phyloP scores from a whole-genome alignment of 2,329 filamentous ascomycete genomes.

The Xylaria polymorpha region DNA sequence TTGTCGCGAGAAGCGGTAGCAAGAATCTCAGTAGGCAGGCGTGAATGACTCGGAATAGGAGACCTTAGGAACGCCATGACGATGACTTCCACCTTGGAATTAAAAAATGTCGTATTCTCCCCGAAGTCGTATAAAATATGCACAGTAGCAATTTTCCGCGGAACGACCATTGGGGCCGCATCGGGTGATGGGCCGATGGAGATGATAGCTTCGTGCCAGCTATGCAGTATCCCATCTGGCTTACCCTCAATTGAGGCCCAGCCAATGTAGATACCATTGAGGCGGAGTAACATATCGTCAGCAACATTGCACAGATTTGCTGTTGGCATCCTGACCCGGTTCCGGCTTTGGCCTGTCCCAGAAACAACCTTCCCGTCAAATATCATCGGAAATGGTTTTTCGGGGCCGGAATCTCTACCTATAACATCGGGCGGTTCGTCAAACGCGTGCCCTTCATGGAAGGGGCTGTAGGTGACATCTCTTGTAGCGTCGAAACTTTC shows the following conservation, averaged over 20 bases:
- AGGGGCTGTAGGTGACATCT: constrained; percentile 52
- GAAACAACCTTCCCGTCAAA: constrained; percentile 61
- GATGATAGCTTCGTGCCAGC: constrained; percentile 71
- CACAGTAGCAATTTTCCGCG: constrained; percentile 62
- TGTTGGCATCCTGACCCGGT: constrained; percentile 56
- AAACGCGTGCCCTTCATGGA: constrained; percentile 50
- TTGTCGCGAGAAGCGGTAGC: constrained; percentile 56
- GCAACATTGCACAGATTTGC: constrained; percentile 65
- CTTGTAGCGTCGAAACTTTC: constrained; percentile 51
- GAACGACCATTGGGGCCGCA: constrained; percentile 58
- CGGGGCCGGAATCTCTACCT: constrained; percentile 63
- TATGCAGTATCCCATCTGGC: constrained; percentile 50
- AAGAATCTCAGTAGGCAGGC: constrained; percentile 43
- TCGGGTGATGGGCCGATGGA: constrained; percentile 64
- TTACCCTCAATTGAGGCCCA: constrained; percentile 64
- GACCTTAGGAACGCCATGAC: constrained; percentile 70
- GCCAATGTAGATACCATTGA: constrained; percentile 73
- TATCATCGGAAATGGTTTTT: constrained; percentile 63
- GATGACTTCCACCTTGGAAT: constrained; percentile 61
- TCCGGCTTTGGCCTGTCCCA: constrained; percentile 56
- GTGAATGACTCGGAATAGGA: constrained; percentile 45
- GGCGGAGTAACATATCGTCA: constrained; percentile 62
- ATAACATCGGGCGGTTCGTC: constrained; percentile 54
- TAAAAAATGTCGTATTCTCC: constrained; percentile 54
- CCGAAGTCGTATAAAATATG: constrained; percentile 66